Base-by-base conservation (phyloP, 306 rosid genomes). In the Quercus glauca region DNA sequence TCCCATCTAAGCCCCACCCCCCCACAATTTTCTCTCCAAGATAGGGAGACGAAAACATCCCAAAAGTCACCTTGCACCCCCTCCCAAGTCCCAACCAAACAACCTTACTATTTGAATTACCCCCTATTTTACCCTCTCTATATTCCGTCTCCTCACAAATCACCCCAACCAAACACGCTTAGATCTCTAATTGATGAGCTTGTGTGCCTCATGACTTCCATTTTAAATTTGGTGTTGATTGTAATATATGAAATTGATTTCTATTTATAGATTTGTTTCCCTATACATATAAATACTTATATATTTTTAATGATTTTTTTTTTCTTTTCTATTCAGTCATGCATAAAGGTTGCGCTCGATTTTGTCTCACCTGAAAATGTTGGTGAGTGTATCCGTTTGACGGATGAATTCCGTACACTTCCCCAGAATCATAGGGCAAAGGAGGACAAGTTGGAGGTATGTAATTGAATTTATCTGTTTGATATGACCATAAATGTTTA, bases 321-420 rank as follows among this genome's bases (percentile, higher is more conserved):
- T 77, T 43, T n/a, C n/a, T 29, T 64, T 26, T 53, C 60, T 61
- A 73, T 83, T 80, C 82, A 94, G 96, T 94, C 98, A 26, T 94
- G 98, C 84, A 92, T 88, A 23, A 92, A 92, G 86, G 98, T 94
- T 60, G 98, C 97, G 3, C 84, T 89, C 14, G 98, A 90, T 85
- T 94, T 94, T 76, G 97, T 94, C 57, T 94, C 97, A 33, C 98
- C 96, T 29, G 98, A 94, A 83, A 94, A 89, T 80, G 79, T 94
- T 43, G 88, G 89, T 1, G 94, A 94, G 83, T 94, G 97, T 77
- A 71, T 94, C 77, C 94, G 83, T 49, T 78, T 92, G 85, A 82
- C 98, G 0, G 89, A 92, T 55, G 98, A 89, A 59, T 92, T 94
- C 68, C 97, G 97, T 15, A 89, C 65, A 1, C 96, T 94, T 73